These are phyloP conservation scores for Mayamaea pseudoterrestris DNA, from an alignment of 108 stramenopile genomes.

Conservation along the genomic window DNA sequence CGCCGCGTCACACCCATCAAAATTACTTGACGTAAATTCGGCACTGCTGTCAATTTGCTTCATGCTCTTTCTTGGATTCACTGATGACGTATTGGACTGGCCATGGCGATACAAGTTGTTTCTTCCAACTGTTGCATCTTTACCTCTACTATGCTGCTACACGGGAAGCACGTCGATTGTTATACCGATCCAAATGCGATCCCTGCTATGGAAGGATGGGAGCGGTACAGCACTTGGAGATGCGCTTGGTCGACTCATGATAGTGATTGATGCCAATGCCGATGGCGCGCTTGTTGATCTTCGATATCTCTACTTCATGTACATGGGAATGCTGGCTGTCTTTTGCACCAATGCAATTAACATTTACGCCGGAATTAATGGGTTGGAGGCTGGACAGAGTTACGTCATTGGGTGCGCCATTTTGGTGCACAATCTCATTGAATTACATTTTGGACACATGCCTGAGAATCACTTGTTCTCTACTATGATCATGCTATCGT, in stretches of 20 bases:
- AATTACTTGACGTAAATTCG: slow-evolving; percentile 66
- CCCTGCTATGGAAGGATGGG: slow-evolving; percentile 34
- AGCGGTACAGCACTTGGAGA: slow-evolving; percentile 46
- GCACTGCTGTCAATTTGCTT: slow-evolving; percentile 92
- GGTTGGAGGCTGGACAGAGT: slow-evolving; percentile 93
- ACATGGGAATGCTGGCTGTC: slow-evolving; percentile 95
- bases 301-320: slow-evolving; percentile 80
- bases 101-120: slow-evolving; percentile 96
- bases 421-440: slow-evolving; percentile 65
- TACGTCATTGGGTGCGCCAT: slow-evolving; percentile 82
- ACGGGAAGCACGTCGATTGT: slow-evolving; percentile 87
- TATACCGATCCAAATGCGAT: slow-evolving; percentile 71
- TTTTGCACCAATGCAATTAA: slow-evolving; percentile 99
- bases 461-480: slow-evolving; percentile 79
- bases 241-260: slow-evolving; percentile 26
- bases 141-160: slow-evolving; percentile 93
- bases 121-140: slow-evolving; percentile 85
- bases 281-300: slow-evolving; percentile 71
- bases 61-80: slow-evolving; percentile 94
- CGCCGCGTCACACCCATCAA: slow-evolving; percentile 59
- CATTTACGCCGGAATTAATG: slow-evolving; percentile 99
- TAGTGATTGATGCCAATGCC: slow-evolving; percentile 51
- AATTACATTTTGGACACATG: slow-evolving; percentile 30
- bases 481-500: slow-evolving; percentile 72
- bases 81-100: slow-evolving; percentile 95